Conservation (phyloP, 495 filamentous ascomycete species). For the Choiromyces venosus region DNA sequence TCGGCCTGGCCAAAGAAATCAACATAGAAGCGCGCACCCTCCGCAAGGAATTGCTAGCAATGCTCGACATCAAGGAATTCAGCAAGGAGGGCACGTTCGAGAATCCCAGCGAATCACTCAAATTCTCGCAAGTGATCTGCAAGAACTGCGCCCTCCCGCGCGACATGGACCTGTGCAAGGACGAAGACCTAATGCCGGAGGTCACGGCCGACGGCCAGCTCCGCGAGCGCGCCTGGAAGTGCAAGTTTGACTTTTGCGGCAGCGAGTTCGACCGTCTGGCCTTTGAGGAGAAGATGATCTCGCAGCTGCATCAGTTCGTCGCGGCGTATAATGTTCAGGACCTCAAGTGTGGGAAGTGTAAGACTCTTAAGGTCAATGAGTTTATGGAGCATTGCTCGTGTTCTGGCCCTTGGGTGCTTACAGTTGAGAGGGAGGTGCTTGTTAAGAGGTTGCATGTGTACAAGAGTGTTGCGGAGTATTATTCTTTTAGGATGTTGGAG, state of each 20-base stretch:
- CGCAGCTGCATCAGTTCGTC: conserved; percentile 64
- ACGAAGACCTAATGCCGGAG: conserved; percentile 69
- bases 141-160: conserved; percentile 78
- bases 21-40: conserved; percentile 78
- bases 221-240: conserved; percentile 61
- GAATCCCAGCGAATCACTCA: conserved; percentile 74
- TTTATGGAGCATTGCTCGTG: conserved; percentile 97
- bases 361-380: conserved; percentile 68
- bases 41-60: conserved; percentile 76
- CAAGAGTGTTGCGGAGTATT: conserved; percentile 66
- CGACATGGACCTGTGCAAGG: conserved; percentile 91
- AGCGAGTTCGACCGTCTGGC: conserved; percentile 66
- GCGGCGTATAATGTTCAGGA: conserved; percentile 86
- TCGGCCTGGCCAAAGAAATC: conserved; percentile 81
- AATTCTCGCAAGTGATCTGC: conserved; percentile 71
- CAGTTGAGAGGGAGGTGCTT: conserved; percentile 63
- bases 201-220: conserved; percentile 41
- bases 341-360: conserved; percentile 71
- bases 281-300: conserved; percentile 79
- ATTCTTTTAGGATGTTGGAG: conserved; percentile 73
- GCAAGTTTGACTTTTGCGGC: conserved; percentile 60
- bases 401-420: conserved; percentile 73
- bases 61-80: conserved; percentile 94
- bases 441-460: conserved; percentile 61
- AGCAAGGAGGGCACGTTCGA: conserved; percentile 75